Conservation (phyloP, 176 grass and related monocot genomes). For the Melocanna baccifera region DNA sequence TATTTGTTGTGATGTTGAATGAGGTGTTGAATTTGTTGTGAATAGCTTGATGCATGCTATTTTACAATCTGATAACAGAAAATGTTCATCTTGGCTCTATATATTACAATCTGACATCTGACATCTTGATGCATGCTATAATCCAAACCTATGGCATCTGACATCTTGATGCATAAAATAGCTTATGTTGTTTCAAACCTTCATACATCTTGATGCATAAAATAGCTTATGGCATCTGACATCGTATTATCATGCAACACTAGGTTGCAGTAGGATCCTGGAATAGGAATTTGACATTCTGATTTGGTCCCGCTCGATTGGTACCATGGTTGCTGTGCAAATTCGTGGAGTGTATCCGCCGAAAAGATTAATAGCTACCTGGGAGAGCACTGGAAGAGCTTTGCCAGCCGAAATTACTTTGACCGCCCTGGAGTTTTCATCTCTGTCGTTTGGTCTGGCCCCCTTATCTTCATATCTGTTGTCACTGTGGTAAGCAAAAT, state of each 20-base stretch:
- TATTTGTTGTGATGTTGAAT: no score
- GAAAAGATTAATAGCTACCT: conserved; percentile 65
- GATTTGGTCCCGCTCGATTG: background rate
- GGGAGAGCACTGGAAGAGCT: conserved; percentile 54
- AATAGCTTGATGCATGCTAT: no score
- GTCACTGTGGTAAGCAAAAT: conserved; percentile 54
- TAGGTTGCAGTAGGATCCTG: background rate
- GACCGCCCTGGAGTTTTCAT: conserved; percentile 62
- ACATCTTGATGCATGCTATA: no score
- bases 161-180: no score
- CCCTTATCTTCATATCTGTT: conserved; percentile 58
- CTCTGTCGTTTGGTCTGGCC: conserved; percentile 65
- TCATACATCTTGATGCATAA: no score
- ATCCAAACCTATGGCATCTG: no score
- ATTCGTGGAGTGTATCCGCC: conserved; percentile 68
- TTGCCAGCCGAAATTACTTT: conserved; percentile 55
- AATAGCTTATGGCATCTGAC: no score
- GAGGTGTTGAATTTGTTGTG: no score
- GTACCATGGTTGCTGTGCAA: conserved; percentile 27
- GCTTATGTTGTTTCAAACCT: no score
- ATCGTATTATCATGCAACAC: background rate
- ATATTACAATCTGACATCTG: no score
- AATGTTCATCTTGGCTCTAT: no score
- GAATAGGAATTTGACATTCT: background rate
- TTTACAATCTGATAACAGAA: no score